Conservation (phyloP, 2,329 filamentous ascomycete species). For the Pezicula radicicola region DNA sequence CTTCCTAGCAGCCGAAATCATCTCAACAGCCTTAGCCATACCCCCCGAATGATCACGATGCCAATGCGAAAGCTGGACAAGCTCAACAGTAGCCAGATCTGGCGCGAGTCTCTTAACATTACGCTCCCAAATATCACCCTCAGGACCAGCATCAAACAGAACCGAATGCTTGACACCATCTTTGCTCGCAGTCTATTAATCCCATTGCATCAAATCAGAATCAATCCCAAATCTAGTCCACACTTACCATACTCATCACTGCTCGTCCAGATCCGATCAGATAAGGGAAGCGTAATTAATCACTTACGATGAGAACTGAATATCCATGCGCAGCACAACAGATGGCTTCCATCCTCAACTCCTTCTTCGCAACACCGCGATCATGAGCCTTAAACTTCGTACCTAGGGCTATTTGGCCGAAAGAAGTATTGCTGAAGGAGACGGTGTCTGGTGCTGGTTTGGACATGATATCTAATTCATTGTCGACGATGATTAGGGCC, state of each 20-base stretch:
- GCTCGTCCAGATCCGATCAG: too few relatives aligned
- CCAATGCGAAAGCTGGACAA: constrained; percentile 50
- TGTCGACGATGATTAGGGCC: constrained; percentile 48
- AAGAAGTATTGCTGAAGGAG: constrained; percentile 38
- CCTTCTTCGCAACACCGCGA: constrained; percentile 38
- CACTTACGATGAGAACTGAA: constrained; percentile 45
- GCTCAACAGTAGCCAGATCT: constrained; percentile 40
- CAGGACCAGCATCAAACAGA: constrained; percentile 52
- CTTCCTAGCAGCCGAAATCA: constrained; percentile 41
- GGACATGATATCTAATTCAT: constrained; percentile 52
- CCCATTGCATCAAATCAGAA: too few relatives aligned
- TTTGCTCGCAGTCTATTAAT: constrained; percentile 41
- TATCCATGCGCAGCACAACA: constrained; percentile 53
- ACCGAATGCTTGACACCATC: constrained; percentile 41
- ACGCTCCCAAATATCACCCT: constrained; percentile 46
- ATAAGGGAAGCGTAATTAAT: not conserved
- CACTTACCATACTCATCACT: too few relatives aligned
- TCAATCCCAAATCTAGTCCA: too few relatives aligned
- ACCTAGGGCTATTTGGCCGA: constrained; percentile 26
- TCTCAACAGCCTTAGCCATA: constrained; percentile 43
- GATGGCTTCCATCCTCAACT: constrained; percentile 46
- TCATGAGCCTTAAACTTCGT: constrained; percentile 21
- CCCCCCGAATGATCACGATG: constrained; percentile 54
- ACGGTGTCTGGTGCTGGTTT: constrained; percentile 40
- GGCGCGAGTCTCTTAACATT: constrained; percentile 42